phyloP scores from a whole-genome alignment of 495 filamentous ascomycete genomes.

The Talaromyces proteolyticus region DNA sequence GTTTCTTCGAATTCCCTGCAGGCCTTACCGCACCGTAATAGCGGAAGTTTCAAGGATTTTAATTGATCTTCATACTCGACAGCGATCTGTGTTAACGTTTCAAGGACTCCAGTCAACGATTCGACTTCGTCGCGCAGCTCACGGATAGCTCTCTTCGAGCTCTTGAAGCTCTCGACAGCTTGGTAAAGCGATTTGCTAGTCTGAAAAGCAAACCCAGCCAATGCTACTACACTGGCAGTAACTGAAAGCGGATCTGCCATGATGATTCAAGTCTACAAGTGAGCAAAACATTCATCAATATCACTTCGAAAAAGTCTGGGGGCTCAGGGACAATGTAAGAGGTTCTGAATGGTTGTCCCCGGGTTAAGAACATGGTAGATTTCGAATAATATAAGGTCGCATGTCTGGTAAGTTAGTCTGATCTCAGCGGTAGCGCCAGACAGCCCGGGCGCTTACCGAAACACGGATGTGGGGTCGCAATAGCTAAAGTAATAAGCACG shows the following conservation, averaged over 20 bases:
- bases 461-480: too few relatives aligned
- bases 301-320: too few relatives aligned
- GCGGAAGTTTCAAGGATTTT: conserved; percentile 16
- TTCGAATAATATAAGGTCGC: too few relatives aligned
- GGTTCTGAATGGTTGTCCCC: too few relatives aligned
- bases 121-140: conserved; percentile 27
- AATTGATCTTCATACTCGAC: conserved; percentile 11
- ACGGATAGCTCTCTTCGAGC: conserved; percentile 19
- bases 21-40: conserved; percentile 20
- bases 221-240: conserved; percentile 2
- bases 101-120: conserved; percentile 18
- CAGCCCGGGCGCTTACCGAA: too few relatives aligned
- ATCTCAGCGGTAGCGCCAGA: too few relatives aligned
- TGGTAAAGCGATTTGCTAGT: conserved; percentile 24
- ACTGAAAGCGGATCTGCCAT: conserved; percentile 10
- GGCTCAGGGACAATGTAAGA: too few relatives aligned
- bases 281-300: too few relatives aligned
- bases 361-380: too few relatives aligned
- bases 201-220: conserved; percentile 24
- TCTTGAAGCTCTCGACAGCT: conserved; percentile 22
- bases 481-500: too few relatives aligned
- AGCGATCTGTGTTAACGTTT: conserved; percentile 1
- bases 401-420: too few relatives aligned
- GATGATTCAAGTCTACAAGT: not conserved
- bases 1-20: conserved; percentile 21